These are phyloP conservation scores for Acacia confusa DNA, from an alignment of 306 rosid genomes.

Conservation along the genomic window DNA sequence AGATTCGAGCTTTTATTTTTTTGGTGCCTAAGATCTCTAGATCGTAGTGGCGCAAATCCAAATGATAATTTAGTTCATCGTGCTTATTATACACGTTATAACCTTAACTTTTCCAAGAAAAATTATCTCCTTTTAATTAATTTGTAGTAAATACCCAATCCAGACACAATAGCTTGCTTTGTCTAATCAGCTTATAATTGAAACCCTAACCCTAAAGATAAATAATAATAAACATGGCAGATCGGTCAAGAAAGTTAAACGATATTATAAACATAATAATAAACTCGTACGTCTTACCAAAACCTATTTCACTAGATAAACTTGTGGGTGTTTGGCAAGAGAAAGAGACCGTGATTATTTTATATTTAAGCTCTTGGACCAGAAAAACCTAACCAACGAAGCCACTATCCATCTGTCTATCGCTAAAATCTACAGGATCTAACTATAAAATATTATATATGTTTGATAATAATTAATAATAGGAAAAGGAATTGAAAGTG, in stretches of 20 bases:
- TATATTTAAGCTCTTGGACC: neutral
- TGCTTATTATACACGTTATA: neutral
- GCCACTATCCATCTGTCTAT: neutral
- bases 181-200: neutral
- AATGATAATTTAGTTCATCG: slow-evolving; percentile 23
- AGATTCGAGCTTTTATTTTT: neutral
- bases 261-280: neutral
- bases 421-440: neutral
- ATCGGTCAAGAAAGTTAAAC: neutral
- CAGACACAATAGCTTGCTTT: neutral
- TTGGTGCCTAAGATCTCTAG: slow-evolving; percentile 21
- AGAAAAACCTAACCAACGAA: slow-evolving; percentile 20
- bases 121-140: neutral
- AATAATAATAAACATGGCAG: neutral
- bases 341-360: slow-evolving; percentile 31
- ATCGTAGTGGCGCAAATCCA: slow-evolving; percentile 19
- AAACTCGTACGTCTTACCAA: neutral
- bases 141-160: slow-evolving; percentile 17
- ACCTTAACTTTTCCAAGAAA: slow-evolving; percentile 1
- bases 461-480: neutral
- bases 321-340: slow-evolving; percentile 26
- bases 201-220: neutral
- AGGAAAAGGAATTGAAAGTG: neutral
- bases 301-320: neutral
- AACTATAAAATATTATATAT: neutral